Conservation (phyloP, 73 alveolate genomes). For the Breviolum minutum region DNA sequence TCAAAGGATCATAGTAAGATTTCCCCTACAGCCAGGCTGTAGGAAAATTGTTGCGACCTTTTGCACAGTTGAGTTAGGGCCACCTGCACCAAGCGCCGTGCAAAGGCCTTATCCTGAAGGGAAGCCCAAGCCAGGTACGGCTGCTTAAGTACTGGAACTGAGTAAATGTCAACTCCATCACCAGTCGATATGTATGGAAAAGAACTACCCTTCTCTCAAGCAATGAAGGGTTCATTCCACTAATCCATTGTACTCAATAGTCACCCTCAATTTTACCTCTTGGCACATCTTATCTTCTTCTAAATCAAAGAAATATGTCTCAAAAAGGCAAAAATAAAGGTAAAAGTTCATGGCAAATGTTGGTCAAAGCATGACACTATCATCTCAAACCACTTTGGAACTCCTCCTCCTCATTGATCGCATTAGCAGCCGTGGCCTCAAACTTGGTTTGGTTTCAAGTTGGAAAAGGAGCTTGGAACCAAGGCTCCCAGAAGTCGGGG, state of each 20-base stretch:
- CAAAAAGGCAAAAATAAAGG: background rate
- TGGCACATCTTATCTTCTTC: too few relatives aligned
- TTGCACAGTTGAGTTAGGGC: too few relatives aligned
- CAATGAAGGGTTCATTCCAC: background rate
- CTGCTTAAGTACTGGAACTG: background rate
- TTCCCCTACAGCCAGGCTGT: background rate
- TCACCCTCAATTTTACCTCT: background rate
- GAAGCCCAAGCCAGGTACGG: background rate
- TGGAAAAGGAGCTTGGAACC: background rate
- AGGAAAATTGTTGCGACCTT: background rate
- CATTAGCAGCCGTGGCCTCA: slow-evolving; percentile 42
- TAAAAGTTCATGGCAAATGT: background rate
- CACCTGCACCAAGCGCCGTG: slow-evolving; percentile 84
- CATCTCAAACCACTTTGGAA: background rate
- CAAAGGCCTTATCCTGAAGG: slow-evolving; percentile 53
- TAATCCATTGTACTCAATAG: background rate
- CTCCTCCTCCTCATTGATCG: slow-evolving; percentile 41
- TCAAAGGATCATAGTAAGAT: background rate
- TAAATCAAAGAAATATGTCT: too few relatives aligned
- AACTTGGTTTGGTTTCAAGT: background rate
- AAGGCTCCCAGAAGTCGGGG: background rate
- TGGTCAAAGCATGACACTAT: background rate
- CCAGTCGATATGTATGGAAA: too few relatives aligned
- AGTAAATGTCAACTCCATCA: too few relatives aligned
- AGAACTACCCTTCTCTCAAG: background rate